Evolutionary conservation across 1,139 yeast genomes (phyloP), one percentile per base, ranked within the genome.

Genomic region (Blastobotrys arbuscula): DNA sequence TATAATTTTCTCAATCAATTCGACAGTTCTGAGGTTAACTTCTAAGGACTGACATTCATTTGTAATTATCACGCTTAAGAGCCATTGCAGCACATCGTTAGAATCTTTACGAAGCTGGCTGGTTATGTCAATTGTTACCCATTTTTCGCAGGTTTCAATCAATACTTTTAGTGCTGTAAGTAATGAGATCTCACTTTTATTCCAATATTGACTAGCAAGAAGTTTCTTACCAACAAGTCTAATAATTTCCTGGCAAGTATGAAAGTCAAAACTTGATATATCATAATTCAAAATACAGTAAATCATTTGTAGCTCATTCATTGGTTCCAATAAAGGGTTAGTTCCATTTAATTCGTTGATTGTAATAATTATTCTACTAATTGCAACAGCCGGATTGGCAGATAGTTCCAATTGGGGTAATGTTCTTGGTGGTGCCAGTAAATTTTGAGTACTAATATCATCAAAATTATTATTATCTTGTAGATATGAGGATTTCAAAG

Each of bases 171-270:
- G 7, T 3, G 45, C 44, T 6, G 42, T 24, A 13, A 42, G 20
- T 2, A 48, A 16, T 13, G 47, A 52, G 3, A 50, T 26, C 26
- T 52, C 55, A 4, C 54, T 40, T 12, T 42, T 21, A 26, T 46
- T 50, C 49, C 47, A 46, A 10, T 44, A 35, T 19, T 42, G 43
- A 26, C 42, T 44, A 6, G 40, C 38, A 10, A 52, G 42, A 6
- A 50, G 28, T 15, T 45, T 49, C 28, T 24, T 21, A n/a, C 53
- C 53, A 18, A 39, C 9, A 16, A 20, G 18, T 19, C 54, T 31
- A 13, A 51, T 20, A 20, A 47, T n/a, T n/a, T 30, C 42, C 13
- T 35, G 7, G 13, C 31, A 28, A 3, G 10, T 4, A 28, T 12
- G 13, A 13, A n/a, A 24, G 12, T 40, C 36, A 13, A 38, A 37